Percentiles rank a stretch among this genome's conserved stretches.
Conservation (phyloP, 2,329 filamentous ascomycete genomes). For the Cladosporium phlei region DNA sequence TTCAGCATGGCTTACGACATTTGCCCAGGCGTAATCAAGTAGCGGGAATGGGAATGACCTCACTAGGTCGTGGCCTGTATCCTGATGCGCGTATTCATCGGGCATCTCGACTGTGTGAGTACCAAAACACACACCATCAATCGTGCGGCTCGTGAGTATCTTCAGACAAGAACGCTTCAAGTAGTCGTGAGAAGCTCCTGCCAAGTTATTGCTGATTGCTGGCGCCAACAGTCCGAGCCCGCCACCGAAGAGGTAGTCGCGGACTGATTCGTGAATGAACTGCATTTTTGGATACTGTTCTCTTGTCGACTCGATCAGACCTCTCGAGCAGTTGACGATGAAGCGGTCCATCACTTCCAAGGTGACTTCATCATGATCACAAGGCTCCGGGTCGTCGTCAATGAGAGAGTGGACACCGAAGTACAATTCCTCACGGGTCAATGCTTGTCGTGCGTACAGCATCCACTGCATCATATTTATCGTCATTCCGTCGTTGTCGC, state of each 20-base stretch:
- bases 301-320: slow-evolving; percentile 42
- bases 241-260: slow-evolving; percentile 42
- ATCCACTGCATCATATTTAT: slow-evolving; percentile 51
- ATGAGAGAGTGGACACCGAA: slow-evolving; percentile 38
- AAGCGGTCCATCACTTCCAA: slow-evolving; percentile 29
- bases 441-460: slow-evolving; percentile 44
- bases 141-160: not conserved
- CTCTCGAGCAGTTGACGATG: slow-evolving; percentile 46
- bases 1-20: not conserved
- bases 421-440: slow-evolving; percentile 45
- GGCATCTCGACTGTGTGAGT: too few relatives aligned
- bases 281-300: slow-evolving; percentile 37
- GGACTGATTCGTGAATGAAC: slow-evolving; percentile 52
- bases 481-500: slow-evolving; percentile 27
- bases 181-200: slow-evolving; percentile 17
- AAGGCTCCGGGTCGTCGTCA: slow-evolving; percentile 19
- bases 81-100: too few relatives aligned
- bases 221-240: slow-evolving; percentile 32
- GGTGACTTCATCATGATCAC: slow-evolving; percentile 21
- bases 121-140: too few relatives aligned
- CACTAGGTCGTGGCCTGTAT: too few relatives aligned
- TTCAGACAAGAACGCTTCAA: slow-evolving; percentile 17
- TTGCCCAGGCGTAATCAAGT: not conserved
- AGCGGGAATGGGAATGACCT: too few relatives aligned
- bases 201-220: not conserved